These are phyloP conservation scores for Alternaria sp. DNA, from an alignment of 2,329 filamentous ascomycete genomes.

Conservation along the genomic window DNA sequence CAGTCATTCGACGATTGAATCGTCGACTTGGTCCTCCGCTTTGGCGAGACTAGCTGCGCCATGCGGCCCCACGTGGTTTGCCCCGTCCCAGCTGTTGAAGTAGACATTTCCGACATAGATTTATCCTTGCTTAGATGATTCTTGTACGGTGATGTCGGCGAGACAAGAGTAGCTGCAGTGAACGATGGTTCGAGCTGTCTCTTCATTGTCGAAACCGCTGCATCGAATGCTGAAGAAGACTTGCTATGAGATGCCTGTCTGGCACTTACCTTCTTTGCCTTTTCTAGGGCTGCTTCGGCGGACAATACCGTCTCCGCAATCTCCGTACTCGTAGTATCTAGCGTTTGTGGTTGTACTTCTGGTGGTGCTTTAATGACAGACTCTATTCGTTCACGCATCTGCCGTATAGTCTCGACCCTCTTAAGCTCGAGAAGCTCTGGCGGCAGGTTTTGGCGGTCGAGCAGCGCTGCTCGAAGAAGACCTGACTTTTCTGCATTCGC, in stretches of 20 bases:
- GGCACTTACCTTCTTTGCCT: slow-evolving; percentile 50
- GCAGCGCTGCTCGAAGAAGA: slow-evolving; percentile 44
- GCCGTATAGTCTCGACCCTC: slow-evolving; percentile 43
- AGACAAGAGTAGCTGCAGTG: slow-evolving; percentile 36
- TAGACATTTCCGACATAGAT: slow-evolving; percentile 32
- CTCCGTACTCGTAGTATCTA: slow-evolving; percentile 44
- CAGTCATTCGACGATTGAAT: slow-evolving; percentile 21
- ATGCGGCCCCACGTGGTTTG: slow-evolving; percentile 38
- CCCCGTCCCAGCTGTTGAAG: slow-evolving; percentile 33
- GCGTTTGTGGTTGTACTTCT: slow-evolving; percentile 43
- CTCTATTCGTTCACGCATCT: slow-evolving; percentile 46
- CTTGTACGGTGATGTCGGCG: slow-evolving; percentile 22
- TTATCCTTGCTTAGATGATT: slow-evolving; percentile 22
- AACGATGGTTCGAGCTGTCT: slow-evolving; percentile 30
- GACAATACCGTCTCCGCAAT: slow-evolving; percentile 48
- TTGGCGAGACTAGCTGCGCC: slow-evolving; percentile 33
- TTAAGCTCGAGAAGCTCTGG: slow-evolving; percentile 46
- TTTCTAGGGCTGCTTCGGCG: slow-evolving; percentile 47
- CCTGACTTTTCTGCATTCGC: slow-evolving; percentile 48
- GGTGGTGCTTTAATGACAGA: slow-evolving; percentile 41
- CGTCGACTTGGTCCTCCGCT: slow-evolving; percentile 27
- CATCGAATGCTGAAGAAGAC: slow-evolving; percentile 31
- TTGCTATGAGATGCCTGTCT: slow-evolving; percentile 36
- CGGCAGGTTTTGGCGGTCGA: slow-evolving; percentile 45
- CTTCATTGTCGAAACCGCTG: slow-evolving; percentile 31